A percentile compares a stretch with the other conserved stretches of the same genome.
These are phyloP conservation scores for Melampsora larici-populina DNA, from an alignment of 1,284 basidiomycete species.

Conservation along the genomic window DNA sequence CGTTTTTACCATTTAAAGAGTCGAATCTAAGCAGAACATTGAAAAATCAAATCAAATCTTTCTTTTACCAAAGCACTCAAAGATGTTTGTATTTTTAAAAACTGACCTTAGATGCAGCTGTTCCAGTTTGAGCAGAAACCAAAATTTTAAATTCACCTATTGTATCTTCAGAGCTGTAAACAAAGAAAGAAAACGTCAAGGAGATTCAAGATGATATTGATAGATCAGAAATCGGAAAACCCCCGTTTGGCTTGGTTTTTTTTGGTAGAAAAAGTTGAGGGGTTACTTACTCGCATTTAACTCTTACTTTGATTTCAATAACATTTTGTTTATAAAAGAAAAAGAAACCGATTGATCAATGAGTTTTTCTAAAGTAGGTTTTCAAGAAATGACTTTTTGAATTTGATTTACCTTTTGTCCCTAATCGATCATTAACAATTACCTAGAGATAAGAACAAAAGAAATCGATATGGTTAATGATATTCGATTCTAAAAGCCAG, in stretches of 20 bases:
- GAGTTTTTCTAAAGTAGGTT: not conserved
- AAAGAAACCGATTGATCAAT: conserved; percentile 11
- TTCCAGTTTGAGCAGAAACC: conserved; percentile 93
- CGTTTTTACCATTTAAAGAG: conserved; percentile 88
- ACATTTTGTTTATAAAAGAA: conserved; percentile 63
- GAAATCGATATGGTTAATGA: not conserved
- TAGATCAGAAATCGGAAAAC: too few relatives aligned
- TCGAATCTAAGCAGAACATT: conserved; percentile 68
- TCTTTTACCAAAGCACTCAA: not conserved
- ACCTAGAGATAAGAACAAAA: conserved; percentile 60
- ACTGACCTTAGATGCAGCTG: conserved; percentile 60
- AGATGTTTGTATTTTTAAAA: not conserved
- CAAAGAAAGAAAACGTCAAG: not conserved
- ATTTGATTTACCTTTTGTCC: conserved; percentile 74
- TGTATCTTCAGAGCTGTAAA: conserved; percentile 84
- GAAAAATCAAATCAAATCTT: conserved; percentile 7
- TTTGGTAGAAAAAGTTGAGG: too few relatives aligned
- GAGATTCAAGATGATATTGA: not conserved
- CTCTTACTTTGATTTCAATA: conserved; percentile 58
- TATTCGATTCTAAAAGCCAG: not conserved
- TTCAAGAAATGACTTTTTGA: not conserved
- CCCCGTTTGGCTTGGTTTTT: too few relatives aligned
- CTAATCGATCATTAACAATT: conserved; percentile 93
- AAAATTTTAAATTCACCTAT: conserved; percentile 95
- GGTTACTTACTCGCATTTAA: conserved; percentile 43